These are phyloP conservation scores for Ilyonectria sp. DNA, from an alignment of 2,329 filamentous ascomycete species.

Conservation along the genomic window DNA sequence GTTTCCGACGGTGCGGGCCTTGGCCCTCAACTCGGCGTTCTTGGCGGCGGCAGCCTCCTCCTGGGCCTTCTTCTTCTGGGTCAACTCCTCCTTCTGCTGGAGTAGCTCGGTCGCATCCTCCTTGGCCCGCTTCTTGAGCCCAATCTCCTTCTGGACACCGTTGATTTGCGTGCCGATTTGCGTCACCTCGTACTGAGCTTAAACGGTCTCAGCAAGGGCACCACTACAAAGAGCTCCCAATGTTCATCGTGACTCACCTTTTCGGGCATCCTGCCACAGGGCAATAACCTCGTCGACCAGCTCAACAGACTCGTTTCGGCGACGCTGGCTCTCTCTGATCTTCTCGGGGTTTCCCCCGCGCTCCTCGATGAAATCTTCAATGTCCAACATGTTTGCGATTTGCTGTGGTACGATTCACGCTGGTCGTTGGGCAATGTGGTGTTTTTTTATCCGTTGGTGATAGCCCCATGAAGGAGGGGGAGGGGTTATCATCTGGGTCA, in stretches of 20 bases:
- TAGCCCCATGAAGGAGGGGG: constrained; percentile 47
- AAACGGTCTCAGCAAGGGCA: constrained; percentile 28
- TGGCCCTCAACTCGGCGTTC: constrained; percentile 79
- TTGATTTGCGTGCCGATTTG: constrained; percentile 91
- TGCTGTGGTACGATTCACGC: constrained; percentile 37
- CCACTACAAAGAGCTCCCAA: constrained; percentile 9
- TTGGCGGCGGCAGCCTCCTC: constrained; percentile 83
- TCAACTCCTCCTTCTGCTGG: constrained; percentile 81
- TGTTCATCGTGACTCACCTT: constrained; percentile 61
- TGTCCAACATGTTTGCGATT: constrained; percentile 75
- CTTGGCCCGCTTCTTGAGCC: constrained; percentile 93
- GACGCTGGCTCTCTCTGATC: constrained; percentile 92
- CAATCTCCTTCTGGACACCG: constrained; percentile 90
- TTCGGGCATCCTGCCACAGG: constrained; percentile 88
- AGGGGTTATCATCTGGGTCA: constrained; percentile 44
- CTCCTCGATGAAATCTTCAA: constrained; percentile 85
- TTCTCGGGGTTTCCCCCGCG: constrained; percentile 92
- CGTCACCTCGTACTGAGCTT: constrained; percentile 80
- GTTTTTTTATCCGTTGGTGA: constrained; percentile 44
- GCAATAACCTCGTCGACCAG: constrained; percentile 92
- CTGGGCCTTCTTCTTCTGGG: constrained; percentile 86
- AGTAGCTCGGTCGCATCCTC: constrained; percentile 88
- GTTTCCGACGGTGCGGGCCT: constrained; percentile 83
- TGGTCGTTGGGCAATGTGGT: constrained; percentile 35
- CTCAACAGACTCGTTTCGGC: constrained; percentile 84